A percentile compares a stretch with the other conserved stretches of the same genome.
Evolutionary conservation across 495 filamentous ascomycete genomes (phyloP).

Genomic region (Bacidia gigantensis): DNA sequence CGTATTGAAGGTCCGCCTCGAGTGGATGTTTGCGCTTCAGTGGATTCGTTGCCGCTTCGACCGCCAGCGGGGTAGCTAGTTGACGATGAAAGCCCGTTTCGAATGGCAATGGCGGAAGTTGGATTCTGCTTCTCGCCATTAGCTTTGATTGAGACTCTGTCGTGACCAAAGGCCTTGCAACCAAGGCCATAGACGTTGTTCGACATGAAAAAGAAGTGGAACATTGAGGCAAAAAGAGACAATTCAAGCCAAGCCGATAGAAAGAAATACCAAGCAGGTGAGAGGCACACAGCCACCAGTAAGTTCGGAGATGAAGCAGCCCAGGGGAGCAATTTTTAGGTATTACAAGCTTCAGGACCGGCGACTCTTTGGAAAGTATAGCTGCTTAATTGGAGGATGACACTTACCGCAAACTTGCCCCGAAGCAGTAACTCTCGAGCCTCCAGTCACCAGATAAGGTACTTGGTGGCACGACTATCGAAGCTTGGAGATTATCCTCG

Average conservation of each 20-base stretch:
- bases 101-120: not conserved
- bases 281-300: not conserved
- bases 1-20: not conserved
- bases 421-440: not conserved
- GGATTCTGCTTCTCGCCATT: slow-evolving; percentile 11
- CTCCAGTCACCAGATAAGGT: not conserved
- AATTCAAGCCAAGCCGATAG: not conserved
- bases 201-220: not conserved
- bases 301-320: not conserved
- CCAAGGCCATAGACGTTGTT: not conserved
- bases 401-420: not conserved
- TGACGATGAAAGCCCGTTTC: slow-evolving; percentile 4
- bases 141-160: slow-evolving; percentile 3
- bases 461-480: not conserved
- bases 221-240: not conserved
- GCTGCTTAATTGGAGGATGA: not conserved
- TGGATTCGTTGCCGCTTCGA: not conserved
- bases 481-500: not conserved
- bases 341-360: not conserved
- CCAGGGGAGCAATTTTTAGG: not conserved
- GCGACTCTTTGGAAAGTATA: not conserved
- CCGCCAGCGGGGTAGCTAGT: not conserved
- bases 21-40: not conserved
- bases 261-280: not conserved
- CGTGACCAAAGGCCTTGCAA: not conserved